Base-by-base conservation (phyloP, 1,284 basidiomycete species). In the Violaceomyces palustris region DNA sequence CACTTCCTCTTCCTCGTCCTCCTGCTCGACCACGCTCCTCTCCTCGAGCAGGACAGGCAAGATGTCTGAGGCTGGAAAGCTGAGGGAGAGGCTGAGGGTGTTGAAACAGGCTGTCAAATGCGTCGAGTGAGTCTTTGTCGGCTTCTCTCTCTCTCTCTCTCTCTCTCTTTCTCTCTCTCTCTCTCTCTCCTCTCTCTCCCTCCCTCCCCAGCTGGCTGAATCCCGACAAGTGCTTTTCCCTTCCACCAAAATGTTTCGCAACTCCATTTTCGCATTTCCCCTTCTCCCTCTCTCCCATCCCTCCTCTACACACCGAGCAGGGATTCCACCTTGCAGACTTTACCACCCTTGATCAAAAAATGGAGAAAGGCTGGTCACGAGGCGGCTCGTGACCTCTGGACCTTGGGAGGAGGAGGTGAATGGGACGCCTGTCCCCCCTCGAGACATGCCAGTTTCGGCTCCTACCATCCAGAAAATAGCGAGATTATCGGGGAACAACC, bases 341-440 rank as follows among this genome's bases (percentile, higher is more conserved):
- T 60, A 15, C 56, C 56, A 4, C 19, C 42, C 18, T 40, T 48
- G 10, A 60, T 49, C 6, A 39, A 39, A 9, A 42, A 39, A 31
- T 60, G 56, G 56, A 42, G 51, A 6, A 39, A 55, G 36, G 56
- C 56, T 3, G 56, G 56, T 7, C 50, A 51, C 19, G 3, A 40
- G 15, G 56, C 56, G 3, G 51, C 56, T 3, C 45, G 49, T 27
- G 56, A 60, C 17, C 43, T 60, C 2, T 60, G 56, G 56, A 50
- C 35, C 37, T 30, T 51, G 34, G 51, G 51, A 11, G 51, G 51
- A 12, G 51, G 51, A 4, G 42, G 50, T 19, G 30, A 34, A 28
- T 32, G 32, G 22, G 35, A 33, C 12, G 30, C 44, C 6, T 27
- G 35, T n/a, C 38, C 37, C 12, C 19, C 50, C 50, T 23, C 25